Evolutionary conservation across 805 yeast genomes (phyloP), one percentile per base, ranked within the genome.

Genomic region (Wickerhamomyces bovis): DNA sequence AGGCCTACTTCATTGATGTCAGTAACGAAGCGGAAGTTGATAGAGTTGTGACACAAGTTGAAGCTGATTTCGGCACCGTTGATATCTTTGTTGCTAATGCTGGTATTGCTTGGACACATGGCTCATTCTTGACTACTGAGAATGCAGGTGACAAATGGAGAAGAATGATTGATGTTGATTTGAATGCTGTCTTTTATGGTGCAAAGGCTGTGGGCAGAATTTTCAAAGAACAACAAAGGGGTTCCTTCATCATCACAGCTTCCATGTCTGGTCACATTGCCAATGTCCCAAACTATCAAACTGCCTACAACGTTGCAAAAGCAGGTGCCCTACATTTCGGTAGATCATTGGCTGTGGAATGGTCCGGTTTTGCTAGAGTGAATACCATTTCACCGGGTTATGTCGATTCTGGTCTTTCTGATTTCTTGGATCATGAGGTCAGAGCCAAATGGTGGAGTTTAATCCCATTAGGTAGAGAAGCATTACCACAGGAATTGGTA

Each of bases 51-150:
- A 44, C 49, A 21, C 50, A 52, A 33, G 78, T 81, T 51, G 76
- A 71, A 52, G 53, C 66, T 49, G 95, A 87, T 60, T 88, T 89
- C 62, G 81, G 81, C 46, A 78, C 78, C 51, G 79, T 89, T 54
- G 96, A 89, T 65, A 70, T 87, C 23, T 83, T 86, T 58, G 94
- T 89, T 41, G 95, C 95, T 57, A 89, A 89, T 64, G 96, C 96
- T 13, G 96, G 96, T 38, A 80, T 87, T 42, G 81, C 89, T 15
- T 88, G 95, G 95, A 74, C 79, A 20, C 71, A 76, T 25, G 89
- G 90, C 20, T 76, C 76, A 18, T 62, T 80, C 51, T 63, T 77
- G 47, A 77, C 39, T 12, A 20, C 42, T 20, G 39, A 18, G 26
- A 63, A 28, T 43, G 70, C 68, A 3, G 56, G 58, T 30, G 72